Evolutionary conservation across 345 rosid genomes (phyloP).

Genomic region (Raphanus sativus): DNA sequence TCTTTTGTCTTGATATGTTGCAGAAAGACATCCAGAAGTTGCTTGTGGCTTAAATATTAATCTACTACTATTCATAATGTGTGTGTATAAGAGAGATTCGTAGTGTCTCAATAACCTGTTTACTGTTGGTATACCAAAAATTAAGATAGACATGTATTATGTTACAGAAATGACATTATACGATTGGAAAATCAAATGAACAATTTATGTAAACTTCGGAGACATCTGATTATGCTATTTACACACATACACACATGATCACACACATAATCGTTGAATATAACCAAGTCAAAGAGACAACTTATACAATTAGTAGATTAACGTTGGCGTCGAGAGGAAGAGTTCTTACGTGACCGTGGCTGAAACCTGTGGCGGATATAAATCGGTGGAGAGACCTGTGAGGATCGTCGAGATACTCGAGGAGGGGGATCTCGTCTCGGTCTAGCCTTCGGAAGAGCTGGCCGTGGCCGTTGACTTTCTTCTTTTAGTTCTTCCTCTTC

Average conservation of each 20-base stretch:
- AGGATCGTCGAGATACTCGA: slow-evolving; percentile 20
- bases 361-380: slow-evolving; percentile 32
- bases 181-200: background rate
- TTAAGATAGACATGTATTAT: background rate
- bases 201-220: background rate
- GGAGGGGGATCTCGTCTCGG: slow-evolving; percentile 14
- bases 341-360: slow-evolving; percentile 10
- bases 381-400: slow-evolving; percentile 14
- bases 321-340: slow-evolving; percentile 18
- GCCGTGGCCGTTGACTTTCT: slow-evolving; percentile 6
- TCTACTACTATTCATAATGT: background rate
- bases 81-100: slow-evolving; percentile 2
- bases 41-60: slow-evolving; percentile 15
- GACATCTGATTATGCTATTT: background rate
- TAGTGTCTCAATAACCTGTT: background rate
- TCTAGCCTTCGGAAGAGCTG: background rate
- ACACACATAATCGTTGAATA: background rate
- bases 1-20: slow-evolving; percentile 6
- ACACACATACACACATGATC: background rate
- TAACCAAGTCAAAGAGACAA: background rate
- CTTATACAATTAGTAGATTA: background rate
- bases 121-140: slow-evolving; percentile 9
- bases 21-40: slow-evolving; percentile 33
- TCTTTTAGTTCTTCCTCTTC: background rate
- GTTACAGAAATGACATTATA: slow-evolving; percentile 5